Base-by-base conservation (phyloP, 257 asterid genomes). In the Verbena officinalis region DNA sequence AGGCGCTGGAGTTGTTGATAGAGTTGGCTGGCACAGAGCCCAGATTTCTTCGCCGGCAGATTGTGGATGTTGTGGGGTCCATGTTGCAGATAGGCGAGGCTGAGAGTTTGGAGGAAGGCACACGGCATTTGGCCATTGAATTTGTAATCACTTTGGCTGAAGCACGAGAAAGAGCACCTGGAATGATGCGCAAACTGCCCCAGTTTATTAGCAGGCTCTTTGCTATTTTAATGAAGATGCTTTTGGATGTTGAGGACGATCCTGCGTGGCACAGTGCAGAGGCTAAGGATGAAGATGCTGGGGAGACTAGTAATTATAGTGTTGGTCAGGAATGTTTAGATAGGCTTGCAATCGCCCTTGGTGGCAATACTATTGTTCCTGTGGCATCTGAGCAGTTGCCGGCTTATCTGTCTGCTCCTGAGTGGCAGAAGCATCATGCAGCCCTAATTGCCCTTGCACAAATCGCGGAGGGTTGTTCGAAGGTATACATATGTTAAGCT, bases 181-280 rank as follows among this genome's bases (percentile, higher is more conserved):
- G 99, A 76, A 90, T 94, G 99, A 86, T 94, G 99, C 88, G 99
- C 78, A 94, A 94, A 80, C 55, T 94, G 84, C 97, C 99, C 0
- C 99, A 90, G 70, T 94, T 90, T 62, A 85, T 94, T 59, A 86
- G 83, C 73, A 74, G 94, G 75, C 68, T 94, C 24, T 94, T 94
- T 68, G 79, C 96, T 0, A 90, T 77, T 64, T 68, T 94, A 71
- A 86, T 94, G 99, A 84, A 69, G 68, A 84, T 94, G 96, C 80
- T 94, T 53, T 71, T 88, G 81, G 96, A 94, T 72, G 72, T 94
- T 44, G 97, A 94, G 59, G 97, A 94, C 67, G 99, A 86, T 55
- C 95, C 95, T 1, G 85, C 83, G 12, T 94, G 97, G 99, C 88
- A 94, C 65, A 84, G 86, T 34, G 99, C 97, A 0, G 97, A 90